Evolutionary conservation across 2,329 filamentous ascomycete species (phyloP).

Genomic region (Rhinocladiella mackenziei): DNA sequence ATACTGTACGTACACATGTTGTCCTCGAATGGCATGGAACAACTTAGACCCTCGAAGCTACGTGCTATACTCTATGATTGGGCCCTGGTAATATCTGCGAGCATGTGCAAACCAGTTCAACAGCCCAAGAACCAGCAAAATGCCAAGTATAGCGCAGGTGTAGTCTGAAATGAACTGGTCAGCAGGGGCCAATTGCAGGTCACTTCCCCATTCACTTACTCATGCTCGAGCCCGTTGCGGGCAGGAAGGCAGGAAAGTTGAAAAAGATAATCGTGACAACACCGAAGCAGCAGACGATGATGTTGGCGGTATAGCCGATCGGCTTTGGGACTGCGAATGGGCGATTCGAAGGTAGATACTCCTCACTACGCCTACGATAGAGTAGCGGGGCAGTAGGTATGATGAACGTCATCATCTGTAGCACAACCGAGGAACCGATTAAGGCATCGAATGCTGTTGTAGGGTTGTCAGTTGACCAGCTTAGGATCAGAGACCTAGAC

Average conservation of each 20-base stretch:
- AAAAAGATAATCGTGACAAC: constrained; percentile 16
- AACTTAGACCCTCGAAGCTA: too few relatives aligned
- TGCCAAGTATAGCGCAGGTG: constrained; percentile 10
- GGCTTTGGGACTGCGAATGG: constrained; percentile 4
- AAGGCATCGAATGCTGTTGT: constrained; percentile 54
- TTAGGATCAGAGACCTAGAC: constrained; percentile 37
- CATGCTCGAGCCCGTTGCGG: constrained; percentile 10
- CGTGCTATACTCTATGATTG: too few relatives aligned
- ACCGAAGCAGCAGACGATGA: constrained; percentile 38
- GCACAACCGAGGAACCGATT: constrained; percentile 55
- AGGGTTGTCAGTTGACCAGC: constrained; percentile 41
- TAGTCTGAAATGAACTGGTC: constrained; percentile 11
- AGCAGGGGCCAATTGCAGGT: too few relatives aligned
- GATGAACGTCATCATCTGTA: constrained; percentile 54
- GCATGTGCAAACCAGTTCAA: constrained; percentile 15
- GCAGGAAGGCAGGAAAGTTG: constrained; percentile 10
- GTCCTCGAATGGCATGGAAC: too few relatives aligned
- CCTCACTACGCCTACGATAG: constrained; percentile 2
- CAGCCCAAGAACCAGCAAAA: constrained; percentile 8
- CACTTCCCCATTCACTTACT: too few relatives aligned
- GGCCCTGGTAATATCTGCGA: constrained; percentile 11
- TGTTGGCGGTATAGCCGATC: constrained; percentile 8
- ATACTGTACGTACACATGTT: too few relatives aligned
- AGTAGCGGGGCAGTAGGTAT: constrained; percentile 14
- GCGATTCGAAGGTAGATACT: constrained; percentile 9